A percentile compares a stretch with the other conserved stretches of the same genome.
Evolutionary conservation across 345 rosid species (phyloP).

Genomic region (Dimocarpus longan): DNA sequence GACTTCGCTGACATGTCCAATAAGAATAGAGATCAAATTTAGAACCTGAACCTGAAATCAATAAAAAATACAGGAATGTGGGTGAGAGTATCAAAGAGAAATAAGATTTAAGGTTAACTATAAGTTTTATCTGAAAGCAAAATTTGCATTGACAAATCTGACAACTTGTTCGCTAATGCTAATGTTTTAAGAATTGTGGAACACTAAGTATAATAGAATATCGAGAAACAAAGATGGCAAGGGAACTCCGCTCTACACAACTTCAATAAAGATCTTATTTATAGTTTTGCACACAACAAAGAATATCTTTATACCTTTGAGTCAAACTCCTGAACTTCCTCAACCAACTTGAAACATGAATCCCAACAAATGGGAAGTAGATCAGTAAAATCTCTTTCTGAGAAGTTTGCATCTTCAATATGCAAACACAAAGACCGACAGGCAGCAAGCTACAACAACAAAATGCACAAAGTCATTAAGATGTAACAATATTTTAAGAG

Average conservation of each 20-base stretch:
- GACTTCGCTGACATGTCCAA: conserved; percentile 76
- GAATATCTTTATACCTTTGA: conserved; percentile 64
- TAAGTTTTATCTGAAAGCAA: not conserved
- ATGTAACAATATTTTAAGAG: not conserved
- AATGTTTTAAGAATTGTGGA: not conserved
- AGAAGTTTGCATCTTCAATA: conserved; percentile 93
- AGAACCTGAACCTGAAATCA: conserved; percentile 88
- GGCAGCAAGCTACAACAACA: conserved; percentile 82
- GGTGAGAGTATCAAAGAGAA: not conserved
- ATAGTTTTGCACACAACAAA: not conserved
- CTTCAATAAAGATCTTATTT: conserved; percentile 1
- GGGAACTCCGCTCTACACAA: not conserved
- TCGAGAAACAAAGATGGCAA: not conserved
- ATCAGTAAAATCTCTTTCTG: conserved; percentile 70
- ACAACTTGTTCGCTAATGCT: not conserved
- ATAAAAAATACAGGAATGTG: conserved; percentile 14
- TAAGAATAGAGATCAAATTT: conserved; percentile 82
- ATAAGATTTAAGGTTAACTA: not conserved
- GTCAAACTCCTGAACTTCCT: conserved; percentile 97
- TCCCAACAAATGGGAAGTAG: conserved; percentile 92
- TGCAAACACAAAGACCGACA: conserved; percentile 90
- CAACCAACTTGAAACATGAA: conserved; percentile 85
- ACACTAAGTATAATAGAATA: not conserved
- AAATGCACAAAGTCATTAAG: conserved; percentile 34
- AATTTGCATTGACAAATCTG: not conserved